A percentile compares a stretch with the other conserved stretches of the same genome.
Conservation (phyloP, 768 basidiomycete genomes). For the Serendipita sp. region DNA sequence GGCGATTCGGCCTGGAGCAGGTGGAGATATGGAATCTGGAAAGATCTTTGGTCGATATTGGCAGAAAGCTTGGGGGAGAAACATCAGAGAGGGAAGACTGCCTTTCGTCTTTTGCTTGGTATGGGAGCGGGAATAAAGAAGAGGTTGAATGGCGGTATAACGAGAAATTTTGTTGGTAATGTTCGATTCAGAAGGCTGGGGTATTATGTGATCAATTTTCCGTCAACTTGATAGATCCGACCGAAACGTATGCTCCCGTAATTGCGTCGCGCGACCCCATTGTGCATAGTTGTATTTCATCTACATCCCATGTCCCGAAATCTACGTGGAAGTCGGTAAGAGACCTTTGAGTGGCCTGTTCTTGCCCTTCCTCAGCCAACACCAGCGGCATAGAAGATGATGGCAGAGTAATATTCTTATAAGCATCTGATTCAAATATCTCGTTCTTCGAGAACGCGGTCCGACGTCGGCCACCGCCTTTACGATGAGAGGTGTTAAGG, state of each 20-base stretch:
- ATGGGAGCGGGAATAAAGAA: constrained; percentile 23
- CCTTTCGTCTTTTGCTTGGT: constrained; percentile 34
- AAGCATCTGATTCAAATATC: constrained; percentile 20
- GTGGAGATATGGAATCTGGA: constrained; percentile 37
- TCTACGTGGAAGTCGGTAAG: constrained; percentile 19
- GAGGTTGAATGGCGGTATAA: constrained; percentile 32
- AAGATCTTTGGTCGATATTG: constrained; percentile 18
- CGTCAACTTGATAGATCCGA: constrained; percentile 11
- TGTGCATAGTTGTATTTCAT: constrained; percentile 47
- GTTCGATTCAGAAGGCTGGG: too few relatives aligned
- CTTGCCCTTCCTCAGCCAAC: neutral
- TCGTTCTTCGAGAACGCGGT: constrained; percentile 29
- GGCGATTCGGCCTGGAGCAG: constrained; percentile 19
- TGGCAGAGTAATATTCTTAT: constrained; percentile 6
- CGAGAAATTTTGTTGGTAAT: constrained; percentile 25
- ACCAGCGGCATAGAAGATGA: neutral
- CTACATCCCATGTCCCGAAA: constrained; percentile 38
- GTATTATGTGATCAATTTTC: neutral
- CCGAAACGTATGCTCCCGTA: constrained; percentile 44
- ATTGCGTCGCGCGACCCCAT: constrained; percentile 49
- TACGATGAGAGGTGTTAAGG: constrained; percentile 23
- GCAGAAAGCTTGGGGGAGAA: constrained; percentile 19
- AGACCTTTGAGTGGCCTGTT: neutral
- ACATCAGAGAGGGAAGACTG: constrained; percentile 24
- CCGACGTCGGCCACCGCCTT: constrained; percentile 16